phyloP scores from a whole-genome alignment of 2,329 filamentous ascomycete species.

The Sphaerulina populicola region DNA sequence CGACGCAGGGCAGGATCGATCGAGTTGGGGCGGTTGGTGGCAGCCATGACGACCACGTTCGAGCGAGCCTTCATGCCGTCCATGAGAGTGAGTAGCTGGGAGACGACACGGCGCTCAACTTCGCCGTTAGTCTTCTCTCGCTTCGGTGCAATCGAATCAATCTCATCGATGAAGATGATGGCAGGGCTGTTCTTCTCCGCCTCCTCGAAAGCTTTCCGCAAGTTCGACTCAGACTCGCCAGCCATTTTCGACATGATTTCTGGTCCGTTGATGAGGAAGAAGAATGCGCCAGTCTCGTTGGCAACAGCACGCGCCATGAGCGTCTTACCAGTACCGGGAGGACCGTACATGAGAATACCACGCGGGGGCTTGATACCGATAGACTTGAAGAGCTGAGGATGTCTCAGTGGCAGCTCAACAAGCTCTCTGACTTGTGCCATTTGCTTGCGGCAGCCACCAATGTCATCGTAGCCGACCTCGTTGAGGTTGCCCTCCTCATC shows the following conservation, averaged over 20 bases:
- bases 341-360: slow-evolving; percentile 88
- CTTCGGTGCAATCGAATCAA: slow-evolving; percentile 98
- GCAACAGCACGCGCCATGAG: slow-evolving; percentile 97
- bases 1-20: slow-evolving; percentile 96
- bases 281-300: slow-evolving; percentile 98
- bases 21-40: slow-evolving; percentile 96
- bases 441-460: slow-evolving; percentile 98
- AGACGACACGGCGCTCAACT: slow-evolving; percentile 96
- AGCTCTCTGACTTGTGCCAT: slow-evolving; percentile 99
- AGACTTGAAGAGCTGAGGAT: slow-evolving; percentile 98
- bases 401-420: slow-evolving; percentile 91
- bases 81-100: slow-evolving; percentile 94
- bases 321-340: slow-evolving; percentile 98
- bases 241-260: slow-evolving; percentile 99
- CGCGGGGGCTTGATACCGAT: slow-evolving; percentile 99
- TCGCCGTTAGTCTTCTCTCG: slow-evolving; percentile 99
- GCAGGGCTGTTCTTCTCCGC: slow-evolving; percentile 98
- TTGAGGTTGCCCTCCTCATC: slow-evolving; percentile 99
- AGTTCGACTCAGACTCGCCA: slow-evolving; percentile 95
- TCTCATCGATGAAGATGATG: slow-evolving; percentile 99
- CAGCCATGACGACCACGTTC: slow-evolving; percentile 98
- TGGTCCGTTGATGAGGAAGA: slow-evolving; percentile 98
- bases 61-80: slow-evolving; percentile 99
- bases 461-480: slow-evolving; percentile 98
- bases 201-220: slow-evolving; percentile 98